These are phyloP conservation scores for Diaporthe sp. DNA, from an alignment of 2,329 filamentous ascomycete species.

Conservation along the genomic window DNA sequence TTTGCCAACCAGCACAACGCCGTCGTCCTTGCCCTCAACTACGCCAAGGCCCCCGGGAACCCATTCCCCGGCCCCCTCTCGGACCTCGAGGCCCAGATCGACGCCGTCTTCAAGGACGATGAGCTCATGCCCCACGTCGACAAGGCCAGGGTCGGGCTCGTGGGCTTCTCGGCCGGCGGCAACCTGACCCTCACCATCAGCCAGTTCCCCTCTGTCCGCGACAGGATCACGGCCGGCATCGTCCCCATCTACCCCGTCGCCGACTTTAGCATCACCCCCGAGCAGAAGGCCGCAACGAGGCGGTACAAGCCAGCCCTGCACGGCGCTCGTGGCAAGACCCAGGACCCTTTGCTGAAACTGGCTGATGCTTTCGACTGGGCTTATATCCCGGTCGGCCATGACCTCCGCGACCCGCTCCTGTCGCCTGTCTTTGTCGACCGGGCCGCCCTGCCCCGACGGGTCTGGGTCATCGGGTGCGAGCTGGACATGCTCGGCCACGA, in stretches of 20 bases:
- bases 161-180: conserved; percentile 66
- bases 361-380: conserved; percentile 56
- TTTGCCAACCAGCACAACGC: conserved; percentile 57
- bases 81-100: conserved; percentile 60
- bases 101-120: conserved; percentile 57
- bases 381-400: conserved; percentile 53
- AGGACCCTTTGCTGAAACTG: conserved; percentile 48
- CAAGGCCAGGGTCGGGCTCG: conserved; percentile 54
- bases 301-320: conserved; percentile 53
- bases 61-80: conserved; percentile 60
- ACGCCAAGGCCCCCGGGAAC: conserved; percentile 59
- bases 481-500: conserved; percentile 62
- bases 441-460: conserved; percentile 53
- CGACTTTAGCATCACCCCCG: conserved; percentile 53
- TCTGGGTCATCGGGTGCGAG: conserved; percentile 60
- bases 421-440: conserved; percentile 53
- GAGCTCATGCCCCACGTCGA: conserved; percentile 59
- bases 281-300: conserved; percentile 49
- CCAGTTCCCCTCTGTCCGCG: conserved; percentile 55
- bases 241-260: conserved; percentile 61
- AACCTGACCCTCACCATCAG: conserved; percentile 59
- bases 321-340: conserved; percentile 46
- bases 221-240: conserved; percentile 50
- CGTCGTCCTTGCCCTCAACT: conserved; percentile 64
- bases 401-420: conserved; percentile 55